Evolutionary conservation across 805 yeast species (phyloP).

Genomic region (Candida incommunis): DNA sequence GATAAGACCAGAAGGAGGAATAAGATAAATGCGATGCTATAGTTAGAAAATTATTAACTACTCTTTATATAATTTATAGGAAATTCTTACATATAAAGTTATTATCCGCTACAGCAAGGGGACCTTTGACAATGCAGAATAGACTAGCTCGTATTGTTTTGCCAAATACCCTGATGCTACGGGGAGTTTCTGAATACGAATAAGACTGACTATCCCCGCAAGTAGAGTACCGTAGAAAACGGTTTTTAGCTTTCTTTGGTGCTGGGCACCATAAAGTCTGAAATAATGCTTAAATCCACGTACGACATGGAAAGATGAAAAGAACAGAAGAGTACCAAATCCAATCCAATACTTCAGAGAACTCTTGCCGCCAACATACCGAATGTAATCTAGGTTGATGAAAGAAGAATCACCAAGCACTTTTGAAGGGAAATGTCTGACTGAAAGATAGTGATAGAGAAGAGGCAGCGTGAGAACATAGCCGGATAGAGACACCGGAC

Average conservation of each 20-base stretch:
- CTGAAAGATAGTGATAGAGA: constrained; percentile 31
- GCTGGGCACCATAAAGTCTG: constrained; percentile 10
- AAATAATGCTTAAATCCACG: constrained; percentile 39
- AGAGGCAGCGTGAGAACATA: constrained; percentile 33
- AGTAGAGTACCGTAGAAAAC: constrained; percentile 1
- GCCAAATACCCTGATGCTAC: constrained; percentile 10
- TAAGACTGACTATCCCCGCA: constrained; percentile 2
- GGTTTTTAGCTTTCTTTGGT: background rate
- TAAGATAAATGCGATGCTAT: background rate
- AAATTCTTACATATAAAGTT: background rate
- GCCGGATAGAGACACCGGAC: constrained; percentile 52
- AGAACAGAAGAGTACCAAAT: constrained; percentile 23
- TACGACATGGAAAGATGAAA: constrained; percentile 37
- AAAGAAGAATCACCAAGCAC: constrained; percentile 53
- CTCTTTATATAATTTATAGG: background rate
- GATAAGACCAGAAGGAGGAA: constrained; percentile 26
- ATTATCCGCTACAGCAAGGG: background rate
- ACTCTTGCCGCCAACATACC: constrained; percentile 20
- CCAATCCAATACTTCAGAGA: constrained; percentile 16
- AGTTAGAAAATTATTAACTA: constrained; percentile 1
- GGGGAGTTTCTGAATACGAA: constrained; percentile 4
- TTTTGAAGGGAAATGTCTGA: constrained; percentile 34
- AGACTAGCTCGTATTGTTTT: constrained; percentile 7
- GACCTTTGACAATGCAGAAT: too few species aligned
- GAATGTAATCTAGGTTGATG: constrained; percentile 35